phyloP scores from a whole-genome alignment of 2,329 filamentous ascomycete genomes.

The Pseudogymnoascus sp. region DNA sequence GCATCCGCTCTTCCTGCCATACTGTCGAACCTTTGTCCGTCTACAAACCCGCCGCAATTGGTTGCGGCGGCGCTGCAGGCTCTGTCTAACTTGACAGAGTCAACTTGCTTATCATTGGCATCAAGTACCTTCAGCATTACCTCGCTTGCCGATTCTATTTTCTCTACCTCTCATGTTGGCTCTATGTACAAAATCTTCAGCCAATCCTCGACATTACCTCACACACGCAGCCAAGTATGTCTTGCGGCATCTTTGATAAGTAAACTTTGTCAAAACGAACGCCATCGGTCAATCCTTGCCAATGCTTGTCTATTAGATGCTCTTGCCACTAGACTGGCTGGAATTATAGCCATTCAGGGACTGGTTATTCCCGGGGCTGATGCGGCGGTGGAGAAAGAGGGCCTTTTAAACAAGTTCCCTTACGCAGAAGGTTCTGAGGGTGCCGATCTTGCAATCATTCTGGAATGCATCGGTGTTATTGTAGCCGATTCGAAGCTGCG shows the following conservation, averaged over 20 bases:
- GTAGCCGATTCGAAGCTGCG: slow-evolving; percentile 74
- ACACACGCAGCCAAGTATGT: slow-evolving; percentile 54
- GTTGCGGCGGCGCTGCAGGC: slow-evolving; percentile 68
- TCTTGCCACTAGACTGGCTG: slow-evolving; percentile 66
- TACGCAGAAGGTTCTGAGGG: slow-evolving; percentile 48
- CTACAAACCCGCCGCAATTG: slow-evolving; percentile 57
- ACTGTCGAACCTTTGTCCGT: slow-evolving; percentile 61
- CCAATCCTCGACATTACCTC: slow-evolving; percentile 45
- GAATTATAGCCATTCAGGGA: slow-evolving; percentile 61
- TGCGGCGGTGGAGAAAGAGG: slow-evolving; percentile 41
- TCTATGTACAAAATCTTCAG: slow-evolving; percentile 61
- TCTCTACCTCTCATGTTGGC: slow-evolving; percentile 53
- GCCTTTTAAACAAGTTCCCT: slow-evolving; percentile 52
- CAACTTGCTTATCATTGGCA: slow-evolving; percentile 45
- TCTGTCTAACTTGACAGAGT: slow-evolving; percentile 64
- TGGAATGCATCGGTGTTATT: slow-evolving; percentile 72
- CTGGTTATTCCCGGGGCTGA: slow-evolving; percentile 63
- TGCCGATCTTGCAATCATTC: slow-evolving; percentile 58
- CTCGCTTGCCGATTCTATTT: slow-evolving; percentile 58
- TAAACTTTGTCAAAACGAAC: slow-evolving; percentile 59
- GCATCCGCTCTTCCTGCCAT: slow-evolving; percentile 63
- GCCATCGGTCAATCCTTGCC: slow-evolving; percentile 64
- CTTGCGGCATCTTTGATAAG: slow-evolving; percentile 52
- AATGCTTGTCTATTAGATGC: slow-evolving; percentile 70
- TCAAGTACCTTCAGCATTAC: slow-evolving; percentile 42